Percentiles rank a stretch among this genome's conserved stretches.
These are phyloP conservation scores for Rusavskia elegans DNA, from an alignment of 495 filamentous ascomycete genomes.

Conservation along the genomic window DNA sequence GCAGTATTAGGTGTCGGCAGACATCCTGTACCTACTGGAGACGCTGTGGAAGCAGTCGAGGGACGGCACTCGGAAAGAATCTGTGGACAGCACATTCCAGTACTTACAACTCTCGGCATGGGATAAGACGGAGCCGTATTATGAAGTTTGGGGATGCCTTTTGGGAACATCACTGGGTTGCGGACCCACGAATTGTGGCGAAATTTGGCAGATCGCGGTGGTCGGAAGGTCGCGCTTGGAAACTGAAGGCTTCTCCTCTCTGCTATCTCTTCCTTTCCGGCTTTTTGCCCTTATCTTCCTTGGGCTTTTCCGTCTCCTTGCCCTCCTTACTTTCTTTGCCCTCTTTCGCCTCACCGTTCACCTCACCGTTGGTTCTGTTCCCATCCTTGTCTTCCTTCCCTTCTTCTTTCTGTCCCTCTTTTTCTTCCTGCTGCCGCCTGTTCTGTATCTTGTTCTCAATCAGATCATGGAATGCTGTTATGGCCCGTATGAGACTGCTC, in stretches of 20 bases:
- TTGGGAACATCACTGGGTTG: too few relatives aligned
- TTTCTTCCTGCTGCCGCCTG: slow-evolving; percentile 89
- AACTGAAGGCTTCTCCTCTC: background rate
- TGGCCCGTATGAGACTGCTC: slow-evolving; percentile 87
- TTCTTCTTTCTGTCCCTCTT: slow-evolving; percentile 68
- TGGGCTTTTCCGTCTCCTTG: slow-evolving; percentile 40
- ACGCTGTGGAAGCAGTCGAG: too few relatives aligned
- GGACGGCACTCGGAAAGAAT: too few relatives aligned
- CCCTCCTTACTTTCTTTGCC: slow-evolving; percentile 46
- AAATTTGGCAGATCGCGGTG: too few relatives aligned
- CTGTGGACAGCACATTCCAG: too few relatives aligned
- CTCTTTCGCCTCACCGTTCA: slow-evolving; percentile 13
- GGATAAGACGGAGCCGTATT: too few relatives aligned
- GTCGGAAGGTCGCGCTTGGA: too few relatives aligned
- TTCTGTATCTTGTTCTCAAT: slow-evolving; percentile 99
- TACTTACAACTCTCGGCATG: too few relatives aligned
- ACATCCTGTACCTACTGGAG: too few relatives aligned
- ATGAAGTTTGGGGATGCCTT: too few relatives aligned
- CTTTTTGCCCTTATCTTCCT: slow-evolving; percentile 45
- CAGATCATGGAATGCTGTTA: slow-evolving; percentile 96
- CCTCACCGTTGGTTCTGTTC: slow-evolving; percentile 18
- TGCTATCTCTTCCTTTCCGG: background rate
- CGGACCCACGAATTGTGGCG: too few relatives aligned
- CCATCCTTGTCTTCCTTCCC: slow-evolving; percentile 37
- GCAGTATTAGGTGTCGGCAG: too few relatives aligned